Evolutionary conservation across 2,329 filamentous ascomycete species (phyloP).

Genomic region (Colletotrichum cereale): DNA sequence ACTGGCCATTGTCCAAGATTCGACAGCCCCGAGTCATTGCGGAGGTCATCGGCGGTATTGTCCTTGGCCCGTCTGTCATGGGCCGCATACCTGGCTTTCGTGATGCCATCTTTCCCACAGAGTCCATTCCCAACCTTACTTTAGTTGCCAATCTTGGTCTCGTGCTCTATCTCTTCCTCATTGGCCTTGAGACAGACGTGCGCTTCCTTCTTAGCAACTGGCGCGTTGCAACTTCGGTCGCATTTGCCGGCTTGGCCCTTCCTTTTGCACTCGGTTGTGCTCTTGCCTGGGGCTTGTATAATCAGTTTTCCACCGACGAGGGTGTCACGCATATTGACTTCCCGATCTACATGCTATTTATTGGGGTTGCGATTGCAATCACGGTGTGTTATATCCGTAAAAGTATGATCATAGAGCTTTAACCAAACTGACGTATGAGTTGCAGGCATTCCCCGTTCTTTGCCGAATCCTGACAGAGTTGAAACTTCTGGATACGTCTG

Average conservation of each 20-base stretch:
- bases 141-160: constrained; percentile 87
- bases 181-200: constrained; percentile 88
- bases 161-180: constrained; percentile 87
- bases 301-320: constrained; percentile 71
- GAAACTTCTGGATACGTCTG: constrained; percentile 84
- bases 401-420: too few relatives aligned
- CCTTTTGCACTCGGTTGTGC: constrained; percentile 87
- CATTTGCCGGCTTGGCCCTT: constrained; percentile 81
- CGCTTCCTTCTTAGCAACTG: constrained; percentile 83
- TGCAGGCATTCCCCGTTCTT: constrained; percentile 82
- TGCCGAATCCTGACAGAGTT: constrained; percentile 94
- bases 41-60: constrained; percentile 86
- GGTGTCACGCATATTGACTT: constrained; percentile 59
- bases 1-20: constrained; percentile 81
- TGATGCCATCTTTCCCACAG: constrained; percentile 79
- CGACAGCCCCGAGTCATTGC: constrained; percentile 87
- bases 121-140: constrained; percentile 80
- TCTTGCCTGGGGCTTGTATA: constrained; percentile 84
- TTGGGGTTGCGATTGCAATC: constrained; percentile 93
- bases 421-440: background rate
- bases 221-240: constrained; percentile 82
- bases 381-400: constrained; percentile 58
- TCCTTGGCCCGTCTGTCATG: constrained; percentile 90
- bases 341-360: constrained; percentile 75
- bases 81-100: constrained; percentile 86